Evolutionary conservation across 345 rosid genomes (phyloP).

Genomic region (Zanthoxylum bungeanum): DNA sequence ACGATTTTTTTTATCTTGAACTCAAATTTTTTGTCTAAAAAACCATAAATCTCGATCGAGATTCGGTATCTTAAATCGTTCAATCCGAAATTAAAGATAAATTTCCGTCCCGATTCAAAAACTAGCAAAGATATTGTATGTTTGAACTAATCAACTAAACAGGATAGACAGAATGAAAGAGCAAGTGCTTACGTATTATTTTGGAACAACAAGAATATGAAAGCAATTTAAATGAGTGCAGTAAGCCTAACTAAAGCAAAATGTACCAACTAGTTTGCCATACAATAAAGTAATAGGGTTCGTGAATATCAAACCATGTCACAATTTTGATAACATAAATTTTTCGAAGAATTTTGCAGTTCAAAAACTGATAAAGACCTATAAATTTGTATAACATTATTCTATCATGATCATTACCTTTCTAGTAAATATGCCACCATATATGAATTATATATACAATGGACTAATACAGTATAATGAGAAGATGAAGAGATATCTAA

Average conservation of each 20-base stretch:
- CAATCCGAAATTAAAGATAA: too few species aligned
- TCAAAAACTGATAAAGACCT: neutral
- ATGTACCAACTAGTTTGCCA: neutral
- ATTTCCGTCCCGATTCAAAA: too few species aligned
- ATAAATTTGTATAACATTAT: neutral
- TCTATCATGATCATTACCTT: neutral
- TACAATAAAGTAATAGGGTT: neutral
- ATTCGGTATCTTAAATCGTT: too few species aligned
- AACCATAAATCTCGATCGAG: too few species aligned
- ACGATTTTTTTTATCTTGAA: too few species aligned
- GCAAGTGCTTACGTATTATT: neutral
- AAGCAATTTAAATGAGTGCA: neutral
- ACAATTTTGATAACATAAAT: neutral
- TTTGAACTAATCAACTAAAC: too few species aligned
- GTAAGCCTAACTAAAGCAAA: constrained; percentile 18
- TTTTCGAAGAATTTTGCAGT: neutral
- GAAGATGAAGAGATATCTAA: neutral
- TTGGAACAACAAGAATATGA: neutral
- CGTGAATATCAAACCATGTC: neutral
- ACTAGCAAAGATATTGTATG: too few species aligned
- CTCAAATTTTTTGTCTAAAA: too few species aligned
- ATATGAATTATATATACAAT: constrained; percentile 7
- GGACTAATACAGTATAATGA: neutral
- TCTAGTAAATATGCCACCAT: neutral
- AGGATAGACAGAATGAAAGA: neutral